Evolutionary conservation across 257 asterid species (phyloP).

Genomic region (Ehretia macrophylla): DNA sequence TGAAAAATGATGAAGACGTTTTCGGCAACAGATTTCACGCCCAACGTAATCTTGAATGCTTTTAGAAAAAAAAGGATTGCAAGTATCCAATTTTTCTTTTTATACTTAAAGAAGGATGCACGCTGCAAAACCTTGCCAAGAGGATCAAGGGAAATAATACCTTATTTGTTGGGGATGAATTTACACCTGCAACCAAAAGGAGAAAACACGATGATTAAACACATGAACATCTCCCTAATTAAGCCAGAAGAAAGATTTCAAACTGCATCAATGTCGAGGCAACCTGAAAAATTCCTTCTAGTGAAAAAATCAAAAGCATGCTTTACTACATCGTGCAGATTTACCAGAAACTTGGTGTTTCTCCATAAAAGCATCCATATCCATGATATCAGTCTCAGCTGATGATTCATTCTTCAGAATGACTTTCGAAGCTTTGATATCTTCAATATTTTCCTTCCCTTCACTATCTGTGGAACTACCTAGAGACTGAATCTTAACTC

Average conservation of each 20-base stretch:
- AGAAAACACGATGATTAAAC: slow-evolving; percentile 17
- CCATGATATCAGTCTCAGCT: slow-evolving; percentile 67
- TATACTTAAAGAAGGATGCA: too few relatives aligned
- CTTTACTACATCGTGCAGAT: not conserved
- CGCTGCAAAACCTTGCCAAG: slow-evolving; percentile 4
- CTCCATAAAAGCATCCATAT: slow-evolving; percentile 36
- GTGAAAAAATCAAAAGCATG: not conserved
- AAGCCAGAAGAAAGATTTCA: not conserved
- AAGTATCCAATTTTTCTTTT: too few relatives aligned
- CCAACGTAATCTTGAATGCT: too few relatives aligned
- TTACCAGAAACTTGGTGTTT: slow-evolving; percentile 39
- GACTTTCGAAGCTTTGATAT: slow-evolving; percentile 21
- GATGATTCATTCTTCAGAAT: slow-evolving; percentile 55
- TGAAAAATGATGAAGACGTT: too few relatives aligned
- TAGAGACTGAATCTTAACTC: slow-evolving; percentile 35
- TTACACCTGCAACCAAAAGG: slow-evolving; percentile 41
- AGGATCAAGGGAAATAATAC: slow-evolving; percentile 27
- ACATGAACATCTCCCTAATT: not conserved
- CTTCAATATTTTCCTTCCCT: slow-evolving; percentile 27
- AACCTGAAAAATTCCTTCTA: not conserved
- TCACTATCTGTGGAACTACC: slow-evolving; percentile 38
- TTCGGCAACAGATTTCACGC: too few relatives aligned
- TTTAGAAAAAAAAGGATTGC: too few relatives aligned
- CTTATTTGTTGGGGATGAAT: slow-evolving; percentile 48
- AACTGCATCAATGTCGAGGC: not conserved